Evolutionary conservation across 345 rosid species (phyloP), one percentile per base, ranked within the genome.

Genomic region (Capsella bursapastoris): DNA sequence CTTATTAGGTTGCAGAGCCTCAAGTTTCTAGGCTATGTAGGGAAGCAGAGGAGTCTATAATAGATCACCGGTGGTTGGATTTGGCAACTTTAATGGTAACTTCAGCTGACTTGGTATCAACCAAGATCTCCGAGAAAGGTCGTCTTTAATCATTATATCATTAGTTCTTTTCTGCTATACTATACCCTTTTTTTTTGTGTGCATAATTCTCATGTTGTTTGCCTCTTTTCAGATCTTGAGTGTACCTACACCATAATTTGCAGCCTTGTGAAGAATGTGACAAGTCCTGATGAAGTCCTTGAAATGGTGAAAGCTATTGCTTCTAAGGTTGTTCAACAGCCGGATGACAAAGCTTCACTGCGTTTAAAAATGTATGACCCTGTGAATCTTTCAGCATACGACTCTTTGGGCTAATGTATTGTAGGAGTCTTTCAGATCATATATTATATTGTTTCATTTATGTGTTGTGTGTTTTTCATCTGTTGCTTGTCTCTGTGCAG

Each of bases 71-170:
- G 77, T 88, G 96, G 98, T 68, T 88, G 70, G 99, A 92, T 64
- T 86, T 96, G 82, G 86, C 85, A 16, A 83, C 91, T 2, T 81
- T 96, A 61, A 92, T 96, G 90, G 90, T 92, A 32, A 84, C 98
- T 49, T 92, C 98, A 0, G 98, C 97, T 27, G 96, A 92, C 49
- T 71, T 92, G 85, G 80, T 92, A 13, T 89, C 90, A 45, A 70
- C 98, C n/a, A 92, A 89, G 87, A 92, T 92, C 37, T 85, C 98
- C 7, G 99, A 92, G 70, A 96, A 90, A 88, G 99, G 99, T 92
- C 15, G 51, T 47, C 31, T 37, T 62, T 59, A 47, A n/a, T 15
- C 14, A 10, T n/a, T 47, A 5, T 40, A 8, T 4, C 51, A 34
- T 22, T 55, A 5, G 2, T 64, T 48, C 65, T 65, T 64, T 49